Conservation (phyloP, 169 alveolate species). For the Blepharisma undulans region DNA sequence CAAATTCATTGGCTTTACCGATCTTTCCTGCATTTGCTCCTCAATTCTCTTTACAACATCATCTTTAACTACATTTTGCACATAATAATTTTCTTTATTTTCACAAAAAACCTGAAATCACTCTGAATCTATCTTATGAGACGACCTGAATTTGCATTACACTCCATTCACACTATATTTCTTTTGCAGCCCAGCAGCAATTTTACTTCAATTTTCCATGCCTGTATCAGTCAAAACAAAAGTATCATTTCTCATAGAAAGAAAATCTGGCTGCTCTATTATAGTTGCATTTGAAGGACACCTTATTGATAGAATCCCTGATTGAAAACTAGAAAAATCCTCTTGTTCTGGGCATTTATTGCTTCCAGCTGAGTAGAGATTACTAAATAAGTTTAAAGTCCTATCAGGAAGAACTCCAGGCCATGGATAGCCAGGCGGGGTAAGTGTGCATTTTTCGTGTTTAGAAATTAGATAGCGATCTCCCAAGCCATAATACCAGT, state of each 20-base stretch:
- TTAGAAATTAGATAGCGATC: not conserved
- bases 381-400: conserved; percentile 37
- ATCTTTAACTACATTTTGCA: not conserved
- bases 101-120: conserved; percentile 35
- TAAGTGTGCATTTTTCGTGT: not conserved
- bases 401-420: conserved; percentile 11
- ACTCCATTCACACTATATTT: no score
- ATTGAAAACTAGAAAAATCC: not conserved
- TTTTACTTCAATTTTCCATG: not conserved
- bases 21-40: not conserved
- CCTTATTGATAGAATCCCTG: not conserved
- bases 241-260: conserved; percentile 5
- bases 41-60: not conserved
- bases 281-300: not conserved
- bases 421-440: conserved; percentile 33
- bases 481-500: conserved; percentile 22
- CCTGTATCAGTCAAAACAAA: conserved; percentile 34
- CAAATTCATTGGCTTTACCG: conserved; percentile 13
- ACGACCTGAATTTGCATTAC: not conserved
- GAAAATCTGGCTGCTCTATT: conserved; percentile 18
- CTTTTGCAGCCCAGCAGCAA: not conserved
- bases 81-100: conserved; percentile 7
- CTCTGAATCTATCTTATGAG: not conserved
- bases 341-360: not conserved
- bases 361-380: conserved; percentile 22